A percentile compares a stretch with the other conserved stretches of the same genome.
Evolutionary conservation across 2,329 filamentous ascomycete genomes (phyloP).

Genomic region (Ceratocystis variospora): DNA sequence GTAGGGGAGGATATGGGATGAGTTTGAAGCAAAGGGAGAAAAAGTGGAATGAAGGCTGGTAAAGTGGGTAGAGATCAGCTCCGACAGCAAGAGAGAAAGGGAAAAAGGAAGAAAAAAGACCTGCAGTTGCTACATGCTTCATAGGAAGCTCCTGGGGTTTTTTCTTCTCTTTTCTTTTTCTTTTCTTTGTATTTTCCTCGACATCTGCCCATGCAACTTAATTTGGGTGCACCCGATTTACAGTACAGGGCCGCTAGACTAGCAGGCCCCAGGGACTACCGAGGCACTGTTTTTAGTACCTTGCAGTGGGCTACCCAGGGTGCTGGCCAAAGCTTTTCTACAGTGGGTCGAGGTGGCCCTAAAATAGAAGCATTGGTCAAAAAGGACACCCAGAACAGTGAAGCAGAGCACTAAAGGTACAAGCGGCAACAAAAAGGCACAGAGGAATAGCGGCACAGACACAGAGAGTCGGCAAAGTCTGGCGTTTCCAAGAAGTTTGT

Average conservation of each 20-base stretch:
- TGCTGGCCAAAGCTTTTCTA: background rate
- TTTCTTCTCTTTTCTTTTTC: too few relatives aligned
- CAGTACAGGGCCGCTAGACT: background rate
- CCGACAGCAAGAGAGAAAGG: background rate
- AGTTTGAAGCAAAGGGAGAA: too few relatives aligned
- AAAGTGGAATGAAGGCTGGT: too few relatives aligned
- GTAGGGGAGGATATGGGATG: too few relatives aligned
- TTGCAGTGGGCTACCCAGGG: background rate
- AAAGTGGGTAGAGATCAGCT: too few relatives aligned
- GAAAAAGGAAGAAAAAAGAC: background rate
- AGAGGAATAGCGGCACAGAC: background rate
- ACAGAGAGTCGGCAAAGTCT: background rate
- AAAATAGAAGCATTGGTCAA: constrained; percentile 1
- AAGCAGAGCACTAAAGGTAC: background rate
- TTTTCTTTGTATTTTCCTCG: too few relatives aligned
- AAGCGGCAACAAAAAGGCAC: background rate
- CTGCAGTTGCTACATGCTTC: background rate
- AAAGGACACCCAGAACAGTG: background rate
- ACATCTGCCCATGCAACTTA: too few relatives aligned
- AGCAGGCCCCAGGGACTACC: background rate
- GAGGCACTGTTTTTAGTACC: background rate
- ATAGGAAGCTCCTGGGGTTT: too few relatives aligned
- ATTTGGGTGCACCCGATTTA: background rate
- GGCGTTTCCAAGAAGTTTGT: background rate
- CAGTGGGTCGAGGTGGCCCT: background rate